phyloP scores from a whole-genome alignment of 768 basidiomycete species.

The Terana coerulea region DNA sequence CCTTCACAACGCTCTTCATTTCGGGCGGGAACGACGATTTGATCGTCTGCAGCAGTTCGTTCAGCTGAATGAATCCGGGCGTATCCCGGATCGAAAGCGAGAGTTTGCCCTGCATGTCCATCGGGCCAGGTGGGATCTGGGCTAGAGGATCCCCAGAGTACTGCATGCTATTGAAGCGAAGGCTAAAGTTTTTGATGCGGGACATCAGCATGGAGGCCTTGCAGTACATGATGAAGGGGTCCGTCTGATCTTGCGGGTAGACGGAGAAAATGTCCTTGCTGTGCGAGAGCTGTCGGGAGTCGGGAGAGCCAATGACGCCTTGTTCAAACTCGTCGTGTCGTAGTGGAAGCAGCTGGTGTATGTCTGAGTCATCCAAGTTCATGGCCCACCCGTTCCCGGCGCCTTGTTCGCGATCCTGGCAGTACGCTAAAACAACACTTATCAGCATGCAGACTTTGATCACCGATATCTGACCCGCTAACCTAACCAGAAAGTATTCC shows the following conservation, averaged over 20 bases:
- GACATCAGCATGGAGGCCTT: conserved; percentile 67
- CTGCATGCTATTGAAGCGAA: conserved; percentile 59
- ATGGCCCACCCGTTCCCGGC: conserved; percentile 72
- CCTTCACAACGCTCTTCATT: conserved; percentile 52
- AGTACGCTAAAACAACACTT: conserved; percentile 49
- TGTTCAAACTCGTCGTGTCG: conserved; percentile 55
- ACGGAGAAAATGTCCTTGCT: conserved; percentile 51
- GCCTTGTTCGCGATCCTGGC: conserved; percentile 62
- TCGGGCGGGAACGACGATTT: conserved; percentile 55
- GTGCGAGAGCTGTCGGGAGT: conserved; percentile 65
- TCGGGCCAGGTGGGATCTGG: conserved; percentile 14
- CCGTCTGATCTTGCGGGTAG: conserved; percentile 62
- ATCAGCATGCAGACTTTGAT: neutral
- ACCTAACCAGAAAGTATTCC: conserved; percentile 62
- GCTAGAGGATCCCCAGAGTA: conserved; percentile 55
- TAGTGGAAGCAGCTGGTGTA: conserved; percentile 69
- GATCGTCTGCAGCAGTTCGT: conserved; percentile 53
- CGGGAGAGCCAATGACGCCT: conserved; percentile 42
- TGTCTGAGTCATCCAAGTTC: conserved; percentile 68
- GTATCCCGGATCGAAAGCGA: conserved; percentile 40
- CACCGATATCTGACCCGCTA: neutral
- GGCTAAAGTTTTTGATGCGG: conserved; percentile 61
- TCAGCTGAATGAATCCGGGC: conserved; percentile 59
- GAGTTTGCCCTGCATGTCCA: neutral
- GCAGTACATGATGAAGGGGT: conserved; percentile 71